Conservation (phyloP, 257 asterid genomes). For the Orobanche coerulescens region DNA sequence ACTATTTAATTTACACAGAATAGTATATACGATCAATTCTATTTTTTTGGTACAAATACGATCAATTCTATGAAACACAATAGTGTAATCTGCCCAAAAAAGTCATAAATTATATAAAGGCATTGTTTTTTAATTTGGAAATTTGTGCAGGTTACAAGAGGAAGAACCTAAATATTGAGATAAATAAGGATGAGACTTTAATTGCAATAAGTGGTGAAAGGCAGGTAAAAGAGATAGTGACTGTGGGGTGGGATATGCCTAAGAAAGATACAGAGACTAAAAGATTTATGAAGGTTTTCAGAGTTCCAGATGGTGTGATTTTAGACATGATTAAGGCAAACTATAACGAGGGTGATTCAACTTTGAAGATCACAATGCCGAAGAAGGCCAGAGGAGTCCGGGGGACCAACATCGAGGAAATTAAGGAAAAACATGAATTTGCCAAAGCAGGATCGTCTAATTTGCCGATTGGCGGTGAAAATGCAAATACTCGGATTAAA, state of each 20-base stretch:
- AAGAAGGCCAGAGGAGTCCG: conserved; percentile 49
- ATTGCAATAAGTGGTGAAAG: conserved; percentile 52
- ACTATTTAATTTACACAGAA: no score
- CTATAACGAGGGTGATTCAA: conserved; percentile 47
- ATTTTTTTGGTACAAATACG: no score
- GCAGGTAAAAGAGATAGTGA: conserved; percentile 45
- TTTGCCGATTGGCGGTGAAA: conserved; percentile 34
- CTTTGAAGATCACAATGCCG: conserved; percentile 59
- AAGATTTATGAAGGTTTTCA: conserved; percentile 59
- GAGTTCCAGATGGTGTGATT: conserved; percentile 62
- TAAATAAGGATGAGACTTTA: conserved; percentile 54
- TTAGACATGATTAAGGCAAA: conserved; percentile 57
- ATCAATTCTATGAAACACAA: no score
- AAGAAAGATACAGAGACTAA: conserved; percentile 45
- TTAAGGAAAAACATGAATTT: conserved; percentile 35
- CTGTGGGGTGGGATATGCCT: conserved; percentile 46
- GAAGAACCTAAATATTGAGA: conserved; percentile 57
- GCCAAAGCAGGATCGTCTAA: conserved; percentile 28
- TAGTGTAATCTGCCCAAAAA: no score
- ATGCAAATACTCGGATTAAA: not conserved
- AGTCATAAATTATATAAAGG: no score
- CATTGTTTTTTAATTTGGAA: no score
- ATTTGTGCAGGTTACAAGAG: conserved; percentile 44
- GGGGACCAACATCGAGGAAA: conserved; percentile 51
- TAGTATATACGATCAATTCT: no score